Percentiles rank a stretch among this genome's conserved stretches.
Conservation (phyloP, 148 eudicot genomes). For the Vaccinium corymbosum region DNA sequence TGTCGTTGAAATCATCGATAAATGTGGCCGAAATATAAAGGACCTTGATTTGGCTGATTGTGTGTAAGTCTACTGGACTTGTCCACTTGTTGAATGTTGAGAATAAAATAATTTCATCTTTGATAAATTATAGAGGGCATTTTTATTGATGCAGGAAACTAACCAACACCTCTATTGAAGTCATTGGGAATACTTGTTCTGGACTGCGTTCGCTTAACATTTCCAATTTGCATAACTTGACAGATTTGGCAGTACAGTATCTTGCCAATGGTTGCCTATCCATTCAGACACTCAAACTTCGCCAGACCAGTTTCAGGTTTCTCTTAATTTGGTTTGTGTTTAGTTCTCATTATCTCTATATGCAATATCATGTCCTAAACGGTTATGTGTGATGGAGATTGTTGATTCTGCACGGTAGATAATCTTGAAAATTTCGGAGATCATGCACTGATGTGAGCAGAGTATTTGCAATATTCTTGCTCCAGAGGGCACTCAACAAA, state of each 20-base stretch:
- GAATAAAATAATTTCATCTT: neutral
- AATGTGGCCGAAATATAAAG: conserved; percentile 25
- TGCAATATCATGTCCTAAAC: neutral
- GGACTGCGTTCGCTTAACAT: conserved; percentile 26
- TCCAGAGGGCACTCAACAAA: neutral
- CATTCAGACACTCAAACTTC: conserved; percentile 27
- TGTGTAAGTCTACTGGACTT: conserved; percentile 24
- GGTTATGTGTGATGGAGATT: neutral
- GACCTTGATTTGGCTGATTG: conserved; percentile 37
- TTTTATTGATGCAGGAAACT: conserved; percentile 22
- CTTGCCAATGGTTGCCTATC: conserved; percentile 35
- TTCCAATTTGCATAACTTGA: conserved; percentile 30
- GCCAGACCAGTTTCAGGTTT: conserved; percentile 36
- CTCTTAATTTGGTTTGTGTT: neutral
- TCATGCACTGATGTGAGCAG: neutral
- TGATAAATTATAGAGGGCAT: neutral
- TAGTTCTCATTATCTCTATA: neutral
- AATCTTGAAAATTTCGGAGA: neutral
- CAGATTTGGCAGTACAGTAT: conserved; percentile 28
- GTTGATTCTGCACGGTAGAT: neutral
- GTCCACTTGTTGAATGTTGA: conserved; percentile 9
- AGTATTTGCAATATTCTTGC: neutral
- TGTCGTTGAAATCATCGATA: conserved; percentile 16
- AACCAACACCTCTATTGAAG: conserved; percentile 28
- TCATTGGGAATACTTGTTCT: conserved; percentile 30